Evolutionary conservation across 192 early-diverging fungal species (phyloP), one percentile per base, ranked within the genome.

Genomic region (Rhizoclosmatium globosum): DNA sequence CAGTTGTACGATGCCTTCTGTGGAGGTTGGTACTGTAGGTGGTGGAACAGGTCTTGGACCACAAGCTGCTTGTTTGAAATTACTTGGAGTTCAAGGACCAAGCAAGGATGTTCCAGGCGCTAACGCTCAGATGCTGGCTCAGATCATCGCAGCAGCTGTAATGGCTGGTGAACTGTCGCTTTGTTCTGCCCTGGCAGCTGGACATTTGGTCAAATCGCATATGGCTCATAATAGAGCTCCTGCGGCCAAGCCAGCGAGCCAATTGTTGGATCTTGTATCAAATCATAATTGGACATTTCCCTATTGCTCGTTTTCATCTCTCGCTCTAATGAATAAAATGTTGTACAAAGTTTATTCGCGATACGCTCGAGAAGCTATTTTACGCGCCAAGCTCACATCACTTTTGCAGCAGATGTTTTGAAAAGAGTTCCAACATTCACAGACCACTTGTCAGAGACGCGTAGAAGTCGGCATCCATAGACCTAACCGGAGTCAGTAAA

Each of bases 21-120:
- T 98, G 53, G 96, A 98, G 77, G 95, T 98, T 19, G 96, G 96
- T 31, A 98, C 96, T 2, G 88, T 98, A 65, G 96, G 96, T 31
- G 96, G 96, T 56, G 96, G 96, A 17, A 98, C 96, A 0, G 87
- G 88, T 39, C 65, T 98, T 60, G 89, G 91, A 59, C 91, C 96
- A 3, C 96, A 98, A 80, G 89, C 92, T 4, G 88, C 95, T 0
- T 95, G 95, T 85, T 80, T 98, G 76, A 94, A 97, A 43, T 89
- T 98, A 87, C 84, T 98, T 6, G 95, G 95, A 9, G 94, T 95
- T 61, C 89, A 92, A 44, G 96, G 96, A 2, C 89, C 96, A 31
- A 90, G 95, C 71, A 85, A 86, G 21, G 91, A 88, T 44, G 82
- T 80, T 23, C 96, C 96, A 1, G 96, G 96, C 17, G 89, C 88